A percentile compares a stretch with the other conserved stretches of the same genome.
Conservation (phyloP, 768 basidiomycete genomes). For the Steccherinum ochraceum region DNA sequence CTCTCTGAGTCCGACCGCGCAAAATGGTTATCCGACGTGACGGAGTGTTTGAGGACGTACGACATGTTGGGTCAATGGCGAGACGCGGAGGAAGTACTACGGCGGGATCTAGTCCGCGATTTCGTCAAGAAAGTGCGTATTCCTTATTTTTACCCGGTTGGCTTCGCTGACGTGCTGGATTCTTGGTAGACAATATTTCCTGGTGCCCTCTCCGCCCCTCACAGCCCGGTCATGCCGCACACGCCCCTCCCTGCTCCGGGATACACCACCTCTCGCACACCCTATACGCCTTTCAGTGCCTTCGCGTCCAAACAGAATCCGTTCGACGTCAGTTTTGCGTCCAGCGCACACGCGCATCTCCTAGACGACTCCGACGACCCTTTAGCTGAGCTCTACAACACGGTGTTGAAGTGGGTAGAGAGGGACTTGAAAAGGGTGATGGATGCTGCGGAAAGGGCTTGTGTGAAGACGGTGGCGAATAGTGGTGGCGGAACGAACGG, state of each 20-base stretch:
- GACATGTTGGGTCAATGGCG: slow-evolving; percentile 76
- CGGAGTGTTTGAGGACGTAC: slow-evolving; percentile 76
- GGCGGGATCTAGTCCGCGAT: slow-evolving; percentile 59
- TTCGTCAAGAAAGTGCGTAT: slow-evolving; percentile 71
- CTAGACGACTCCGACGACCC: slow-evolving; percentile 64
- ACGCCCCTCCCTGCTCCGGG: slow-evolving; percentile 52
- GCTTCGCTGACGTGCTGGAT: neutral
- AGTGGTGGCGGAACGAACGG: neutral
- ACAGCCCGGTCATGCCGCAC: slow-evolving; percentile 71
- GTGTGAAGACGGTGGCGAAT: slow-evolving; percentile 37
- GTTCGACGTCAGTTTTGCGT: slow-evolving; percentile 26
- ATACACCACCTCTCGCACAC: slow-evolving; percentile 31
- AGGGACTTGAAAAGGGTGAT: slow-evolving; percentile 70
- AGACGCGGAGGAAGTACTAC: slow-evolving; percentile 84
- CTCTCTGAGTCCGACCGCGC: slow-evolving; percentile 57
- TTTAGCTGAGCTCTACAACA: slow-evolving; percentile 74
- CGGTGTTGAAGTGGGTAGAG: slow-evolving; percentile 74
- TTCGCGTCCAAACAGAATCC: slow-evolving; percentile 36
- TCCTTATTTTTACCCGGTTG: neutral
- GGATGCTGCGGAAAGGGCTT: slow-evolving; percentile 66
- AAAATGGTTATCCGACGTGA: slow-evolving; percentile 59
- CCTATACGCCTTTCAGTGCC: slow-evolving; percentile 47
- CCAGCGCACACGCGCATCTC: slow-evolving; percentile 26
- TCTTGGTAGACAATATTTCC: slow-evolving; percentile 61
- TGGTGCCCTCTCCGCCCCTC: slow-evolving; percentile 59